Evolutionary conservation across 345 rosid species (phyloP), one percentile per base, ranked within the genome.

Genomic region (Hevea brasiliensis): DNA sequence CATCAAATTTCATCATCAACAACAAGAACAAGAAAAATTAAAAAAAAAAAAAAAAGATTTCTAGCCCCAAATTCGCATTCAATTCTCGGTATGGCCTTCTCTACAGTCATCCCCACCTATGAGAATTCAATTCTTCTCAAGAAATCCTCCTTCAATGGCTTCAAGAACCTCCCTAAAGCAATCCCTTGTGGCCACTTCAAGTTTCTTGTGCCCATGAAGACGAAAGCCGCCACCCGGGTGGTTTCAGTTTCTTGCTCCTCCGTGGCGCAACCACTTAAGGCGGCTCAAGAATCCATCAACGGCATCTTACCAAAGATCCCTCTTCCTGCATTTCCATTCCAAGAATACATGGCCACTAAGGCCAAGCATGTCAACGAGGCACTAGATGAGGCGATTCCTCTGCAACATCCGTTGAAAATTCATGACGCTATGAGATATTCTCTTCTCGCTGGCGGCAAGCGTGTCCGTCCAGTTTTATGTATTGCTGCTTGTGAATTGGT

Each of bases 401-500:
- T 85, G 5, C 77, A 76, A 7, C 76, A 78, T 42, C 89, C 94
- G 2, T 13, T 66, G 7, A 85, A 79, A 18, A 79, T 92, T 77
- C 87, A 83, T 10, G 90, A 89, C 61, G 89, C 97, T 0, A 89
- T 89, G 94, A 82, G 97, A 54, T 92, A 89, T 72, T 84, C 91
- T 18, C 77, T 92, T 53, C 83, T 89, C 0, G 89, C 89, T 0
- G 89, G 88, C 0, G 95, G 93, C 29, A 88, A 89, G 84, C 88
- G 97, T 1, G 87, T 87, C 14, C 82, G 89, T 29, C 92, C 97
- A 0, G 61, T 87, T 55, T 74, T 92, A 9, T 92, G 95, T 35
- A 68, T 92, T 0, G 95, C 93, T 21, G 75, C 90, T 0, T 88
- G 93, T 32, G 93, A 88, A 61, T 68, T 92, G 8, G 84, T 92